These are phyloP conservation scores for Luzula sylvatica DNA, from an alignment of 176 grass and related monocot species.

Conservation along the genomic window DNA sequence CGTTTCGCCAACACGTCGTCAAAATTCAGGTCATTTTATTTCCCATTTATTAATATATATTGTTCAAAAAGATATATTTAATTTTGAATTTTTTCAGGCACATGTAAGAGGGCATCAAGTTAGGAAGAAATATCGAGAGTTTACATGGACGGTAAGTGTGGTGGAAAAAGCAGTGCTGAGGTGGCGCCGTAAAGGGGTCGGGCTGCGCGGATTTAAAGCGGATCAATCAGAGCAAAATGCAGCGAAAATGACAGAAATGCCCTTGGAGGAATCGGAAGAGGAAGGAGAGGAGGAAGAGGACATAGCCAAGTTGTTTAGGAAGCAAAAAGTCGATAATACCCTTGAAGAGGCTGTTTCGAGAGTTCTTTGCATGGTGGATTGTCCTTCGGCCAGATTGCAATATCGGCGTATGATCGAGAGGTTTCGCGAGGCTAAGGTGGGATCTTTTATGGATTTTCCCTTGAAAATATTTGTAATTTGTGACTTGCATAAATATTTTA, in stretches of 20 bases:
- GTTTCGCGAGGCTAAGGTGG: conserved; percentile 77
- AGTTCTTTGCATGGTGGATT: conserved; percentile 81
- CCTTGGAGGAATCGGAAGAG: conserved; percentile 31
- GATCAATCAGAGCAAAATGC: conserved; percentile 24
- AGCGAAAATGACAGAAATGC: conserved; percentile 22
- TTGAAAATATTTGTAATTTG: conserved; percentile 11
- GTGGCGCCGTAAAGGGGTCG: conserved; percentile 85
- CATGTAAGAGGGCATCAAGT: conserved; percentile 93
- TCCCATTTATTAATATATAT: background rate
- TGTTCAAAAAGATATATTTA: too few species aligned
- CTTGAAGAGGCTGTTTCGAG: conserved; percentile 70
- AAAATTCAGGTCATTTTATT: conserved; percentile 81
- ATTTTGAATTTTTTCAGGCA: conserved; percentile 35
- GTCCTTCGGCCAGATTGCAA: conserved; percentile 75
- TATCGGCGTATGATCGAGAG: conserved; percentile 88
- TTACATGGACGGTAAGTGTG: conserved; percentile 74
- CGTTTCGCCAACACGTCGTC: conserved; percentile 67
- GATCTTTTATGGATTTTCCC: conserved; percentile 5
- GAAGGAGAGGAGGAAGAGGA: conserved; percentile 61
- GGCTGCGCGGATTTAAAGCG: conserved; percentile 67
- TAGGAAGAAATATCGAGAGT: conserved; percentile 74
- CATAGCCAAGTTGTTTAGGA: conserved; percentile 61
- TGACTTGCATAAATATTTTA: too few species aligned
- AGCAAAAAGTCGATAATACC: conserved; percentile 79
- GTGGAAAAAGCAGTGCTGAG: conserved; percentile 89